Evolutionary conservation across 2,329 filamentous ascomycete genomes (phyloP), one percentile per base, ranked within the genome.

Genomic region (Trichophyton simii): DNA sequence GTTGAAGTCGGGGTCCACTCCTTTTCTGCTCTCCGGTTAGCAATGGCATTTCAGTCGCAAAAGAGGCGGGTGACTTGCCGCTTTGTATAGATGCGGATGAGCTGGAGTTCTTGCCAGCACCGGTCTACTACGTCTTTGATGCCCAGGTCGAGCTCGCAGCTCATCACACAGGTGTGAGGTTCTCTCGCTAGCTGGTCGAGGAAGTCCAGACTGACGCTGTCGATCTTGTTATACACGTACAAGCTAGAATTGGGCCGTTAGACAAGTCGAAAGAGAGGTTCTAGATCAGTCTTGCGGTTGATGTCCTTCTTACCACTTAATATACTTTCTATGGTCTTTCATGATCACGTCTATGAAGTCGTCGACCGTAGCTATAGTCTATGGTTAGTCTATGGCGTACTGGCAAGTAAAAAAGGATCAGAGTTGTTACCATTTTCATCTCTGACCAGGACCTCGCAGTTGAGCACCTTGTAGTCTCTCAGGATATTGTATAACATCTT

Each of bases 151-250:
- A 96, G 82, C 78, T 99, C 95, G 74, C 95, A 99, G 71, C 86
- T 90, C 94, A 99, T 99, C 71, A 99, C 92, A 28, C 88, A 90
- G 0, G 95, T 97, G 73, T 97, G 81, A 2, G 91, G 89, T 76
- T 99, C 95, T 63, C 91, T 86, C 3, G 95, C 94, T 22, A 99
- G 81, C 72, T 87, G 85, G 79, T 99, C 89, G 57, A 99, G 83
- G 76, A 95, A 95, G 72, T 96, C 91, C 66, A 99, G 83, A 48
- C 88, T 92, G 63, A 99, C 89, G 73, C 85, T 87, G 78, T 99
- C 94, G 77, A 99, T 95, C 78, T 99, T 99, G 87, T 99, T 99
- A 85, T 99, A 99, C 36, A 97, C 92, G 77, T 99, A 99, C 36
- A 99, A 82, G 71, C 89, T 80, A 36, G 55, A 22, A 41, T 38